Conservation (phyloP, 768 basidiomycete genomes). For the Suillus decipiens region DNA sequence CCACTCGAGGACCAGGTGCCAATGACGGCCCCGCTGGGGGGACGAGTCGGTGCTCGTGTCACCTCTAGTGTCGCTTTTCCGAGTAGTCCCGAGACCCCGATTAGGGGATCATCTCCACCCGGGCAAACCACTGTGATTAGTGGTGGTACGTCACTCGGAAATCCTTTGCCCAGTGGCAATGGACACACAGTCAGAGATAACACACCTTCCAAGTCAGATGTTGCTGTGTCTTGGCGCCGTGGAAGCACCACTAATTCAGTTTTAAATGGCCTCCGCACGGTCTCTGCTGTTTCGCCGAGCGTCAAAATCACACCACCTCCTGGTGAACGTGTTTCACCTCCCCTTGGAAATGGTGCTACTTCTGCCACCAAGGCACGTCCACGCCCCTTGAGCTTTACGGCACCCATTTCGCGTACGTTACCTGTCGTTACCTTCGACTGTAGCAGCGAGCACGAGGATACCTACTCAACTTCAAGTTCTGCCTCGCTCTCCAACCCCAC, state of each 20-base stretch:
- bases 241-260: slow-evolving; percentile 69
- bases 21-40: slow-evolving; percentile 80
- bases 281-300: slow-evolving; percentile 54
- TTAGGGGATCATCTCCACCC: slow-evolving; percentile 44
- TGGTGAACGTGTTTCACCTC: slow-evolving; percentile 56
- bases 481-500: slow-evolving; percentile 69
- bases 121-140: slow-evolving; percentile 68
- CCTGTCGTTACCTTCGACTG: slow-evolving; percentile 61
- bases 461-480: slow-evolving; percentile 60
- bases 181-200: slow-evolving; percentile 27
- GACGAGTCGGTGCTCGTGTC: slow-evolving; percentile 69
- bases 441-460: slow-evolving; percentile 55
- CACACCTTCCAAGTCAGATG: slow-evolving; percentile 78
- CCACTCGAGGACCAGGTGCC: slow-evolving; percentile 61
- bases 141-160: slow-evolving; percentile 71
- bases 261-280: slow-evolving; percentile 62
- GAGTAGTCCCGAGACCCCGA: slow-evolving; percentile 45
- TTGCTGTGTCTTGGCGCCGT: slow-evolving; percentile 80
- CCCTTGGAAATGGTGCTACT: slow-evolving; percentile 33
- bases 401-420: slow-evolving; percentile 43
- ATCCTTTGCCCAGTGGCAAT: slow-evolving; percentile 41
- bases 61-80: slow-evolving; percentile 42
- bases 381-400: slow-evolving; percentile 65
- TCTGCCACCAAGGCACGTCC: slow-evolving; percentile 49
- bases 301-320: slow-evolving; percentile 78